These are phyloP conservation scores for Buddleja alternifolia DNA, from an alignment of 257 asterid species.

Conservation along the genomic window DNA sequence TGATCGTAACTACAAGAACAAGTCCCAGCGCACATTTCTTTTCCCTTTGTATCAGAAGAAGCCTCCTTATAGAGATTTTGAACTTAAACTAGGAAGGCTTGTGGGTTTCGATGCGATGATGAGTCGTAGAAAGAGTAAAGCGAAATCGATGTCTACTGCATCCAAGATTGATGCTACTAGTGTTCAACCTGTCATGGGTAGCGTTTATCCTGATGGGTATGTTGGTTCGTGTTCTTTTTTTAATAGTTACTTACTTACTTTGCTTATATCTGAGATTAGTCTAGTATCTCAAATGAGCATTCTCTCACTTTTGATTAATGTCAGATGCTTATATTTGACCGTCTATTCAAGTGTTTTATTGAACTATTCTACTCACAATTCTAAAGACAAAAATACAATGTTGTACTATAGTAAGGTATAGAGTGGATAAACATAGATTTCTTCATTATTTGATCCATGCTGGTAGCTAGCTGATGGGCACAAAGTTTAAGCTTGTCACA, in stretches of 20 bases:
- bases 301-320: not conserved
- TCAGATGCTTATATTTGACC: not conserved
- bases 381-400: not conserved
- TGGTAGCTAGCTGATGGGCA: too few species aligned
- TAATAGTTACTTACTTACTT: not conserved
- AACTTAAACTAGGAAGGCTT: conserved; percentile 60
- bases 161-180: conserved; percentile 46
- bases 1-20: conserved; percentile 32
- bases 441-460: too few species aligned
- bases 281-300: not conserved
- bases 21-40: conserved; percentile 44
- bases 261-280: not conserved
- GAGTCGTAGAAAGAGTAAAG: conserved; percentile 25
- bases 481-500: too few species aligned
- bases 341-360: not conserved
- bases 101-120: conserved; percentile 26
- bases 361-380: not conserved
- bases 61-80: conserved; percentile 42
- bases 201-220: conserved; percentile 68
- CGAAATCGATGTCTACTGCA: conserved; percentile 30
- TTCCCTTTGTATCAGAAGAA: conserved; percentile 70
- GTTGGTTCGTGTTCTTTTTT: conserved; percentile 8
- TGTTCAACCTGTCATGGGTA: conserved; percentile 59
- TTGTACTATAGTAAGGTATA: not conserved
- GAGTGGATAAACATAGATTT: not conserved